Percentiles rank a stretch among this genome's conserved stretches.
Evolutionary conservation across 768 basidiomycete species (phyloP).

Genomic region (button mushroom (Agaricus bisporus)): DNA sequence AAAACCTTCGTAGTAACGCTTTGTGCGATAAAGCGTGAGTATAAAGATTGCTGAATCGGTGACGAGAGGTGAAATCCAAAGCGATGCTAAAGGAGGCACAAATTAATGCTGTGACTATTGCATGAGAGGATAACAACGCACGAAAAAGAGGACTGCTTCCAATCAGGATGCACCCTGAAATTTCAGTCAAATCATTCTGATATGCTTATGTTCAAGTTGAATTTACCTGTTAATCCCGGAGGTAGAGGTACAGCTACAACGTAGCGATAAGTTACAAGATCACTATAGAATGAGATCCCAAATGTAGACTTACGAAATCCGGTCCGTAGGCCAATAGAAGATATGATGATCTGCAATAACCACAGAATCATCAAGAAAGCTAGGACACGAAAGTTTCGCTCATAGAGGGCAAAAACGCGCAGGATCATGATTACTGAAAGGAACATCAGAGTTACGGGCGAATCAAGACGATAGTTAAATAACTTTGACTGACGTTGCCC

Average conservation of each 20-base stretch:
- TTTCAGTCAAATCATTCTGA: neutral
- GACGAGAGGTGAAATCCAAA: constrained; percentile 20
- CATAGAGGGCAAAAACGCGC: constrained; percentile 24
- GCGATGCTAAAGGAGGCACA: constrained; percentile 12
- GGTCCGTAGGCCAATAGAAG: constrained; percentile 16
- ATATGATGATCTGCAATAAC: constrained; percentile 19
- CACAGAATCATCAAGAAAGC: constrained; percentile 17
- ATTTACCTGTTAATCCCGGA: constrained; percentile 17
- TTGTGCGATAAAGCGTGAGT: constrained; percentile 14
- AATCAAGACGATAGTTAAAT: neutral
- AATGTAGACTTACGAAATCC: constrained; percentile 18
- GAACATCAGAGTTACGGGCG: neutral
- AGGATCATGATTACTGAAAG: constrained; percentile 25
- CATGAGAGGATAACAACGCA: constrained; percentile 7
- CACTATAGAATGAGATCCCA: neutral
- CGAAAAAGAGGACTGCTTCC: constrained; percentile 17
- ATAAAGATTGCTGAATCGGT: constrained; percentile 16
- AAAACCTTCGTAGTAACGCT: constrained; percentile 5
- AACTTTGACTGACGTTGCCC: constrained; percentile 9
- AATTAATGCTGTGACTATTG: neutral
- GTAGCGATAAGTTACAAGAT: neutral
- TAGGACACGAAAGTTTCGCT: constrained; percentile 14
- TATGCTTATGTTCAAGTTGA: neutral
- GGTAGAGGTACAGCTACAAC: constrained; percentile 19
- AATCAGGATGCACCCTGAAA: constrained; percentile 21